Evolutionary conservation across 1,139 yeast species (phyloP).

Genomic region (Protomyces inouyei): DNA sequence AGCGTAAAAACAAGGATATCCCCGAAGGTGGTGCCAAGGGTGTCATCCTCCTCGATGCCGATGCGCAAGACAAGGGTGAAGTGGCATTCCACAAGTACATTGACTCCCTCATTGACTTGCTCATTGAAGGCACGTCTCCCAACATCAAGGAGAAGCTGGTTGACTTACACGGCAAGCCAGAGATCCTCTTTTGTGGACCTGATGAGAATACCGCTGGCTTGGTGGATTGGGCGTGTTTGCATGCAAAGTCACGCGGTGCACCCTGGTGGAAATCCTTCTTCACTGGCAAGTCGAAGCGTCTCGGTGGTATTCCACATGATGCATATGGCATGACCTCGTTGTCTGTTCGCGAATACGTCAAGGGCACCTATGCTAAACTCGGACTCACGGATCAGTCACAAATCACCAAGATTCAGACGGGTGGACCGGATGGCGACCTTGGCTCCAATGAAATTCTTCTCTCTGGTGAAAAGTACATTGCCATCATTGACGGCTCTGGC

Average conservation of each 20-base stretch:
- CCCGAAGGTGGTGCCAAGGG: conserved; percentile 99
- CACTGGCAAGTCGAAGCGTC: conserved; percentile 85
- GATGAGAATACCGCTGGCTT: conserved; percentile 96
- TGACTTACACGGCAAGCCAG: conserved; percentile 76
- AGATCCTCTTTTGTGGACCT: conserved; percentile 93
- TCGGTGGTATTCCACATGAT: conserved; percentile 98
- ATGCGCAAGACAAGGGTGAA: conserved; percentile 75
- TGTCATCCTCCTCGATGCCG: conserved; percentile 74
- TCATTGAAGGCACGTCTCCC: conserved; percentile 65
- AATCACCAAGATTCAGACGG: conserved; percentile 84
- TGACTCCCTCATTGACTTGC: conserved; percentile 81
- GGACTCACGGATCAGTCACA: conserved; percentile 51
- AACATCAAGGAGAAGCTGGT: conserved; percentile 82
- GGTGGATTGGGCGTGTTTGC: conserved; percentile 98
- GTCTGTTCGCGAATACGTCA: conserved; percentile 88
- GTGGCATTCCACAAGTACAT: conserved; percentile 89
- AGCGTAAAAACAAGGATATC: conserved; percentile 92
- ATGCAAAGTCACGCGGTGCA: conserved; percentile 88
- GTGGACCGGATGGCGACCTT: conserved; percentile 98
- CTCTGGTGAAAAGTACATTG: conserved; percentile 80
- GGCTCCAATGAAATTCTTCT: conserved; percentile 83
- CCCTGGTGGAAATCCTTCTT: conserved; percentile 99
- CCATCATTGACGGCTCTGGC: conserved; percentile 93
- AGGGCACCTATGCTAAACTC: conserved; percentile 78
- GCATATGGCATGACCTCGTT: conserved; percentile 96